phyloP scores from a whole-genome alignment of 148 eudicot species.

The Rhododendron vialii region DNA sequence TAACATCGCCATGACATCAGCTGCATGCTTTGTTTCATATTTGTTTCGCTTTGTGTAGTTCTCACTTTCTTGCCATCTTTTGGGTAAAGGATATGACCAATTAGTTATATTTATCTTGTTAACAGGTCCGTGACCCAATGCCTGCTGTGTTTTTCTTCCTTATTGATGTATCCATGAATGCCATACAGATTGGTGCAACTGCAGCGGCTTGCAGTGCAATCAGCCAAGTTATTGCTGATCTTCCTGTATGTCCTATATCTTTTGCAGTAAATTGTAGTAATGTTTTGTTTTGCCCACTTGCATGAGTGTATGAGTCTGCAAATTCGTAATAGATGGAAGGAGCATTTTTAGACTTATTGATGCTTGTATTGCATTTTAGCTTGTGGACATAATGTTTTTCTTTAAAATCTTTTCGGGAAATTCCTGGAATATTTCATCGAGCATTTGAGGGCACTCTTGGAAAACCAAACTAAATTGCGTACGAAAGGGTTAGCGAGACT shows the following conservation, averaged over 20 bases:
- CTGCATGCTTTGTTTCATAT: background rate
- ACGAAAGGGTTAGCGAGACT: background rate
- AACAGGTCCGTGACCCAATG: slow-evolving; percentile 97
- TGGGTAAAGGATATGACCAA: background rate
- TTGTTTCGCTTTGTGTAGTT: background rate
- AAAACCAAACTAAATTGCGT: background rate
- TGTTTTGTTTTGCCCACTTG: background rate
- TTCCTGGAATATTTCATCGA: background rate
- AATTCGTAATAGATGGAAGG: background rate
- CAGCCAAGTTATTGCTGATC: slow-evolving; percentile 87
- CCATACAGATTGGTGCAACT: slow-evolving; percentile 94
- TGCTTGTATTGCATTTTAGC: background rate
- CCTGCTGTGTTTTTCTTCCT: slow-evolving; percentile 94
- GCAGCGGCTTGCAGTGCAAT: slow-evolving; percentile 98
- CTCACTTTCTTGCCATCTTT: background rate
- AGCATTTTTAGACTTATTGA: background rate
- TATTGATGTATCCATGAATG: slow-evolving; percentile 87
- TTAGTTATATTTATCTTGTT: slow-evolving; percentile 13
- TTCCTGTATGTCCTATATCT: slow-evolving; percentile 66
- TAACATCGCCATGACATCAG: background rate
- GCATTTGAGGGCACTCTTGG: background rate
- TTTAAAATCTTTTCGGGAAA: background rate
- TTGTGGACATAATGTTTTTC: background rate
- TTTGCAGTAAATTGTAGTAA: background rate
- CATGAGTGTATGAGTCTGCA: background rate